Evolutionary conservation across 768 basidiomycete species (phyloP), one percentile per base, ranked within the genome.

Genomic region (Hortiboletus flavorubellus): DNA sequence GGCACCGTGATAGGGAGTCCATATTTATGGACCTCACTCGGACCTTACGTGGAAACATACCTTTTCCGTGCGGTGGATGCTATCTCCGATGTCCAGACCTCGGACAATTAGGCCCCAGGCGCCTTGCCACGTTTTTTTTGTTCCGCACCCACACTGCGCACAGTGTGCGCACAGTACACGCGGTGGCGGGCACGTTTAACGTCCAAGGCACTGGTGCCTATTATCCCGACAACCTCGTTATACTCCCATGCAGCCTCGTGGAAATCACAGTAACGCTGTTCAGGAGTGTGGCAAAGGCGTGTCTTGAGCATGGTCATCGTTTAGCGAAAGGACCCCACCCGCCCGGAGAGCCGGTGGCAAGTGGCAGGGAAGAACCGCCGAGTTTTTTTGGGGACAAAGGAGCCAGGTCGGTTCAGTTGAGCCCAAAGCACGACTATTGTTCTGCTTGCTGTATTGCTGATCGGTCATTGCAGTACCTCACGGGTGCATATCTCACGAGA

Each of bases 21-120:
- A 49, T 64, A 67, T 69, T 68, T 69, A 69, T 65, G 64, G 49
- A 54, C n/a, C 37, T 43, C 12, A 21, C 21, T 21, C 21, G 46
- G 40, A 41, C 47, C 35, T 59, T 53, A 44, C 44, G 37, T 29
- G 37, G 51, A 29, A 51, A 38, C 64, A 46, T 48, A 52, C 64
- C 42, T 40, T 56, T 55, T 65, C 48, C 62, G 49, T 54, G 55
- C 39, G 53, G 44, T 56, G 47, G 52, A 47, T 46, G 49, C 55
- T 23, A 53, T 59, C 51, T 55, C 67, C 67, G 62, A 56, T 39
- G 26, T 30, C 29, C 26, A 26, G 26, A n/a, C 21, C 30, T 37
- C 33, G 23, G 44, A 39, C 42, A 49, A 64, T 49, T 39, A 33
- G 59, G 23, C 46, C 12, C 34, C 31, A 30, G 42, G 39, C 33